A percentile compares a stretch with the other conserved stretches of the same genome.
Evolutionary conservation across 257 asterid species (phyloP).

Genomic region (Solanum chaucha): DNA sequence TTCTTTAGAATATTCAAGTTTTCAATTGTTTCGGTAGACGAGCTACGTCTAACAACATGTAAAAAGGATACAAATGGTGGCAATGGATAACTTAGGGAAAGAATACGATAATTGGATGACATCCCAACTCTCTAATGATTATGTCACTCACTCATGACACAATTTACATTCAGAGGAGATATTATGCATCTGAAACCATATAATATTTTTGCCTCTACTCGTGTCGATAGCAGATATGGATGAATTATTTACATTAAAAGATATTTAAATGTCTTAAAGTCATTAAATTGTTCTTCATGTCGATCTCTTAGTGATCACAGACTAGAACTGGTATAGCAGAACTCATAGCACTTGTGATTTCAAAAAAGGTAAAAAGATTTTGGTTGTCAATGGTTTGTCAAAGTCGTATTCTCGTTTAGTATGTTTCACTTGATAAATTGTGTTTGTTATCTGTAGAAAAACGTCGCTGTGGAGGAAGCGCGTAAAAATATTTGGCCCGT

Average conservation of each 20-base stretch:
- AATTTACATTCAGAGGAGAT: not conserved
- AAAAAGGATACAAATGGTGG: not conserved
- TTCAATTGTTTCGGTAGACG: not conserved
- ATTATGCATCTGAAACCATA: not conserved
- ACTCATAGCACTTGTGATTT: slow-evolving; percentile 86
- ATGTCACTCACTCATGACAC: not conserved
- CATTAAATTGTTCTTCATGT: not conserved
- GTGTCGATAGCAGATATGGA: not conserved
- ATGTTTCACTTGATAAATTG: not conserved
- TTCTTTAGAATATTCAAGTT: not conserved
- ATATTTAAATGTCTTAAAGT: not conserved
- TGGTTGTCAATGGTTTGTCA: not conserved
- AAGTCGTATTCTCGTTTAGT: not conserved
- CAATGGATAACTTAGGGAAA: not conserved
- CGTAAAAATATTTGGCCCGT: slow-evolving; percentile 86
- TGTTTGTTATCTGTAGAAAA: slow-evolving; percentile 24
- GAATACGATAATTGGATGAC: not conserved
- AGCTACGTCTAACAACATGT: not conserved
- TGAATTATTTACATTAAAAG: too few relatives aligned
- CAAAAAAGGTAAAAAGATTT: slow-evolving; percentile 48
- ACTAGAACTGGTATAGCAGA: slow-evolving; percentile 98
- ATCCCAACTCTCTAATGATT: not conserved
- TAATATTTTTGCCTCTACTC: not conserved
- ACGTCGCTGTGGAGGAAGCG: slow-evolving; percentile 41
- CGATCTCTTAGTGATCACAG: slow-evolving; percentile 28